A percentile compares a stretch with the other conserved stretches of the same genome.
Evolutionary conservation across 108 stramenopile genomes (phyloP).

Genomic region (Conticribra guillardii): DNA sequence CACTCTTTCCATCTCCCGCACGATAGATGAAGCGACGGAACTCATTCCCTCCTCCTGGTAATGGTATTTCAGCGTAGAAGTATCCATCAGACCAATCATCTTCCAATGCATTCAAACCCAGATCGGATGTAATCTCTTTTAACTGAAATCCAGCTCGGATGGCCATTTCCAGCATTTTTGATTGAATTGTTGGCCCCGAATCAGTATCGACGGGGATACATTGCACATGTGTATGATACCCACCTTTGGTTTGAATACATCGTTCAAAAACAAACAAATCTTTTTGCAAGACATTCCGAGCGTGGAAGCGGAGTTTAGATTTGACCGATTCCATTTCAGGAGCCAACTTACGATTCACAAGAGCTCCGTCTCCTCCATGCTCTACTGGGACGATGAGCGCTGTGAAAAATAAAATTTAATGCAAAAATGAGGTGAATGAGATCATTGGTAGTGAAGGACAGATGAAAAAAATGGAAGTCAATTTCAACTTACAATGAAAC

Average conservation of each 20-base stretch:
- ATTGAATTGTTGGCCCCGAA: constrained; percentile 50
- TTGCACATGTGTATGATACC: constrained; percentile 88
- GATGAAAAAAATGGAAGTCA: not conserved
- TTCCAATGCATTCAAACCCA: constrained; percentile 58
- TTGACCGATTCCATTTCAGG: constrained; percentile 64
- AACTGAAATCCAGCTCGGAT: constrained; percentile 58
- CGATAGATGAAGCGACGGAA: constrained; percentile 60
- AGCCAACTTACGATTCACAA: constrained; percentile 45
- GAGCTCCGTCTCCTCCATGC: constrained; percentile 63
- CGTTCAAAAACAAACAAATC: constrained; percentile 90
- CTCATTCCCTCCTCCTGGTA: constrained; percentile 35
- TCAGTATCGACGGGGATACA: constrained; percentile 73
- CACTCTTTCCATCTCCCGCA: constrained; percentile 32
- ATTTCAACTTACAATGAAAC: constrained; percentile 46
- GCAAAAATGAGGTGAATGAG: not conserved
- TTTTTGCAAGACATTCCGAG: constrained; percentile 59
- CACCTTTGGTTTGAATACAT: constrained; percentile 84
- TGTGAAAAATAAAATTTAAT: too few relatives aligned
- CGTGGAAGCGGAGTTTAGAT: constrained; percentile 58
- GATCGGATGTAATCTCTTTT: constrained; percentile 71
- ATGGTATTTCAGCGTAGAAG: constrained; percentile 67
- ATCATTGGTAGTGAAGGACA: not conserved
- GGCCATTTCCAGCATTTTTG: constrained; percentile 73
- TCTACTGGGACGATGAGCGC: constrained; percentile 86
- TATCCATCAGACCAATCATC: constrained; percentile 57